Evolutionary conservation across 495 filamentous ascomycete genomes (phyloP).

Genomic region (Penicillium samsonianum): DNA sequence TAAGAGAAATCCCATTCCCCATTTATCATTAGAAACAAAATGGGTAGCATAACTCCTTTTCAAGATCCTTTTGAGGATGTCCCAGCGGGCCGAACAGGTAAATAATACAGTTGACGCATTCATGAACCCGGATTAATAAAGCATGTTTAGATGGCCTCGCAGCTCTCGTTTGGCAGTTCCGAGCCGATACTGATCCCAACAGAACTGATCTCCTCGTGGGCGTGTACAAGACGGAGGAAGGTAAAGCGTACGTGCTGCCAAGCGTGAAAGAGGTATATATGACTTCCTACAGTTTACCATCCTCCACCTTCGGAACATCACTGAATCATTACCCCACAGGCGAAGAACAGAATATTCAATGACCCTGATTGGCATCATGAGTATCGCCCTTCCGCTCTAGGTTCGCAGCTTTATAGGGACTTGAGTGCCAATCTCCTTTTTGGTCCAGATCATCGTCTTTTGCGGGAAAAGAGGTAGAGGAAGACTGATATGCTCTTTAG

Average conservation of each 20-base stretch:
- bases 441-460: constrained; percentile 17
- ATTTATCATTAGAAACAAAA: constrained; percentile 1
- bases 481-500: background rate
- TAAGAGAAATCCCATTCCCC: background rate
- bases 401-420: constrained; percentile 14
- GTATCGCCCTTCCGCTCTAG: constrained; percentile 17
- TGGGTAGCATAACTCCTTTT: constrained; percentile 19
- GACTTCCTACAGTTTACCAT: background rate
- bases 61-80: constrained; percentile 13
- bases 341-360: constrained; percentile 19
- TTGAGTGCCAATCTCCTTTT: constrained; percentile 18
- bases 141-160: constrained; percentile 1
- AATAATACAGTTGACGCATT: background rate
- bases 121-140: background rate
- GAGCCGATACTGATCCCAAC: constrained; percentile 14
- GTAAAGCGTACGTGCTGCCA: constrained; percentile 17
- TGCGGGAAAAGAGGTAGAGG: constrained; percentile 18
- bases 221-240: constrained; percentile 20
- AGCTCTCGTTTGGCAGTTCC: constrained; percentile 6
- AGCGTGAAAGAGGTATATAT: constrained; percentile 20
- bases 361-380: constrained; percentile 23
- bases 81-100: constrained; percentile 12
- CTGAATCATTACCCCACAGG: constrained; percentile 4
- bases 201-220: constrained; percentile 22
- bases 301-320: background rate